phyloP scores from a whole-genome alignment of 257 asterid species.

The Solanum ossicruentum region DNA sequence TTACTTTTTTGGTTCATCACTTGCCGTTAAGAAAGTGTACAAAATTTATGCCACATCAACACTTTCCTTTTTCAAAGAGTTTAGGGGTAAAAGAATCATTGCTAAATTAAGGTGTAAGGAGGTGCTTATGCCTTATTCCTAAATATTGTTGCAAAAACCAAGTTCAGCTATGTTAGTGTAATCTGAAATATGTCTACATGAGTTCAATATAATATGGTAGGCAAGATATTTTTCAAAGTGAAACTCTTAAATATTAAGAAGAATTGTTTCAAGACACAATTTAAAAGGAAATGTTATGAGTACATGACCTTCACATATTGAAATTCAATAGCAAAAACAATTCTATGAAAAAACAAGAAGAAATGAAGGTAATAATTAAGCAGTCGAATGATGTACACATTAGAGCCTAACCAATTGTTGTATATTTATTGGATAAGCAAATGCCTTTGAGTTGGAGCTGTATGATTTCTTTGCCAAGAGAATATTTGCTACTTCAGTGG shows the following conservation, averaged over 20 bases:
- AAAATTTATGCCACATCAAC: too few species aligned
- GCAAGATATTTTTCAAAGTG: neutral
- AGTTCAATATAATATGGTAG: neutral
- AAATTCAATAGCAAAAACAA: neutral
- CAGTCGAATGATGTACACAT: neutral
- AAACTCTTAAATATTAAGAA: neutral
- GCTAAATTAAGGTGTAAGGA: too few species aligned
- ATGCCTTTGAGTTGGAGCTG: conserved; percentile 38
- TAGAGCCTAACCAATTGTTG: conserved; percentile 62
- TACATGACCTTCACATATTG: neutral
- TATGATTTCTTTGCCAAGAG: conserved; percentile 64
- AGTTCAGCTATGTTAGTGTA: neutral
- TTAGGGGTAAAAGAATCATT: too few species aligned
- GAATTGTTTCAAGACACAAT: neutral
- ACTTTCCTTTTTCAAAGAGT: too few species aligned
- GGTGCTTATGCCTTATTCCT: too few species aligned
- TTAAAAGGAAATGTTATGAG: neutral
- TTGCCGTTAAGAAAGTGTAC: too few species aligned
- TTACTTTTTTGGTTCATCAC: too few species aligned
- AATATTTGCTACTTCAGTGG: conserved; percentile 73
- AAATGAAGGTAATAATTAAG: neutral
- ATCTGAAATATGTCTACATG: neutral
- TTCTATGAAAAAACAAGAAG: neutral
- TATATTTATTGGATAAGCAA: conserved; percentile 66
- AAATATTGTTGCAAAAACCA: too few species aligned